A percentile compares a stretch with the other conserved stretches of the same genome.
phyloP scores from a whole-genome alignment of 2,329 filamentous ascomycete species.

The Fusarium torreyae region DNA sequence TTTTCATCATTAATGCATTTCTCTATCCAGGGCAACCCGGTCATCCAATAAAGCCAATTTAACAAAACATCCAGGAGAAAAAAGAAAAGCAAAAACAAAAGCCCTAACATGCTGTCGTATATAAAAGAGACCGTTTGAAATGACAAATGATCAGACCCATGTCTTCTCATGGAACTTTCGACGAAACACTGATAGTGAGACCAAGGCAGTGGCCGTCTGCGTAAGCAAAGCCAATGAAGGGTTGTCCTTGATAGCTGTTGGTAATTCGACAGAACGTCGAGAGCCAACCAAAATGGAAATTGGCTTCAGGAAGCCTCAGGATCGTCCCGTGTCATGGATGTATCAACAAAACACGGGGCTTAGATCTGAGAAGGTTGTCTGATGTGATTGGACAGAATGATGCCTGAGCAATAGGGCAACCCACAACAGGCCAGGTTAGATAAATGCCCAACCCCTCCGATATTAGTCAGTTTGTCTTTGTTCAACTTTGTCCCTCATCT shows the following conservation, averaged over 20 bases:
- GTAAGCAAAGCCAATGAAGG: constrained; percentile 5
- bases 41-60: constrained; percentile 6
- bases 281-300: not conserved
- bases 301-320: constrained; percentile 13
- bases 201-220: not conserved
- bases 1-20: constrained; percentile 5
- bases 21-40: not conserved
- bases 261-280: constrained; percentile 1
- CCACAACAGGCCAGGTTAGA: constrained; percentile 24
- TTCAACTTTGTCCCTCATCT: constrained; percentile 28
- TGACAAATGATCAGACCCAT: not conserved
- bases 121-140: constrained; percentile 1
- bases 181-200: not conserved
- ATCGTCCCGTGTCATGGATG: constrained; percentile 8
- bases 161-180: not conserved
- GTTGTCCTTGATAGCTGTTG: not conserved
- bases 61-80: not conserved
- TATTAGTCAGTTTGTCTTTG: constrained; percentile 15
- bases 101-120: not conserved
- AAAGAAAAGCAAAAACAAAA: not conserved
- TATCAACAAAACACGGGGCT: constrained; percentile 2
- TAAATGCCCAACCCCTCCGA: constrained; percentile 31
- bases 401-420: not conserved
- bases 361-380: not conserved
- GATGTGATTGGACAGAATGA: constrained; percentile 28